Evolutionary conservation across 495 filamentous ascomycete genomes (phyloP).

Genomic region (Neurospora tetrasperma): DNA sequence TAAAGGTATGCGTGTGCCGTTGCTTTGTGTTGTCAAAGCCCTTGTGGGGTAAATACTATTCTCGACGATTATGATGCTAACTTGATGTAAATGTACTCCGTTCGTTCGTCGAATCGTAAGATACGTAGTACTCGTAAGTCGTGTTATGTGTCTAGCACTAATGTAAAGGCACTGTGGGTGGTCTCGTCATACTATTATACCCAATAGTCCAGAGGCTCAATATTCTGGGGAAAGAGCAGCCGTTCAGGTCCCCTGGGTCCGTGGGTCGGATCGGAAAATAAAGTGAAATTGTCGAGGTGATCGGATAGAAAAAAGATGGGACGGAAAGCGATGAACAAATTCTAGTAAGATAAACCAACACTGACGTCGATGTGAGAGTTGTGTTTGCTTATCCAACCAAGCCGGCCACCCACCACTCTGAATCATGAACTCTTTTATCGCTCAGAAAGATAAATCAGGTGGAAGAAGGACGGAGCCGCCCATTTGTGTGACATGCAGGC

Average conservation of each 20-base stretch:
- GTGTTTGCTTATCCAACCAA: neutral
- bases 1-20: neutral
- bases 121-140: neutral
- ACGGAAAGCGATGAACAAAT: neutral
- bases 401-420: neutral
- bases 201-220: neutral
- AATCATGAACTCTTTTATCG: neutral
- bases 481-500: neutral
- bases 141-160: neutral
- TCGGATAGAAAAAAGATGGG: neutral
- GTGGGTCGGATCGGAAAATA: neutral
- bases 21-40: neutral
- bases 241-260: neutral
- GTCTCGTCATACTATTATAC: neutral
- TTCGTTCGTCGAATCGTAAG: neutral
- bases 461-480: neutral
- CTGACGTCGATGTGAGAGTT: neutral
- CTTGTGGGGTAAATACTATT: neutral
- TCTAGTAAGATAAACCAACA: neutral
- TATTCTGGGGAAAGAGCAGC: neutral
- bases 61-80: neutral
- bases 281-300: neutral
- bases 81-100: neutral
- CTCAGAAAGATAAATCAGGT: neutral
- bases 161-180: neutral